Evolutionary conservation across 257 asterid genomes (phyloP).

Genomic region (Plantago ovata): DNA sequence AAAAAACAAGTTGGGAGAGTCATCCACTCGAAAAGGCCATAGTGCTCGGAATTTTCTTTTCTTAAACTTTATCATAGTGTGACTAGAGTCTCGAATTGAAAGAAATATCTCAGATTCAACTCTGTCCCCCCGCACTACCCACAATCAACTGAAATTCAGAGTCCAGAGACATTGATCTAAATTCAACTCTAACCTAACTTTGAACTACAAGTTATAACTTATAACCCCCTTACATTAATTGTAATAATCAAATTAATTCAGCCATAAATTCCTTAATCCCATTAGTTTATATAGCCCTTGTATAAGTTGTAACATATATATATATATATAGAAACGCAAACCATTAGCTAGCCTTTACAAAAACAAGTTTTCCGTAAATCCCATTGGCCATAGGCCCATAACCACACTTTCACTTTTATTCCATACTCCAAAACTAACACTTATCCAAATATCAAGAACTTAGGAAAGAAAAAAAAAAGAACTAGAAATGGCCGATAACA

Average conservation of each 20-base stretch:
- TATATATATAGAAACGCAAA: neutral
- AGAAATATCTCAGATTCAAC: too few species aligned
- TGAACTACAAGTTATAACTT: too few species aligned
- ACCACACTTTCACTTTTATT: neutral
- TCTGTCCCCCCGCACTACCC: too few species aligned
- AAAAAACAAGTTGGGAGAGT: too few species aligned
- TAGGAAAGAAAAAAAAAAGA: neutral
- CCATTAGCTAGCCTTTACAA: neutral
- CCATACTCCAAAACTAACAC: neutral
- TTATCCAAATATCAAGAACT: neutral
- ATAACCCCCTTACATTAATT: constrained; percentile 12
- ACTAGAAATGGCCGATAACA: constrained; percentile 13
- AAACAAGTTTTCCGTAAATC: neutral
- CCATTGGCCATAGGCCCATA: too few species aligned
- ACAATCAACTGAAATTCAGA: constrained; percentile 12
- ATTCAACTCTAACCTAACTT: neutral
- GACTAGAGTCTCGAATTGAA: too few species aligned
- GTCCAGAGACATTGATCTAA: constrained; percentile 17
- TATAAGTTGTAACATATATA: neutral
- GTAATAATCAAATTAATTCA: neutral
- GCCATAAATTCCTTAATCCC: neutral
- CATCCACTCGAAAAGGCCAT: too few species aligned
- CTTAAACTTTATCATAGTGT: too few species aligned
- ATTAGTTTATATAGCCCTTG: neutral
- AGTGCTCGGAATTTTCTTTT: too few species aligned